These are phyloP conservation scores for Phyllosticta capitalensis DNA, from an alignment of 2,329 filamentous ascomycete genomes.

Conservation along the genomic window DNA sequence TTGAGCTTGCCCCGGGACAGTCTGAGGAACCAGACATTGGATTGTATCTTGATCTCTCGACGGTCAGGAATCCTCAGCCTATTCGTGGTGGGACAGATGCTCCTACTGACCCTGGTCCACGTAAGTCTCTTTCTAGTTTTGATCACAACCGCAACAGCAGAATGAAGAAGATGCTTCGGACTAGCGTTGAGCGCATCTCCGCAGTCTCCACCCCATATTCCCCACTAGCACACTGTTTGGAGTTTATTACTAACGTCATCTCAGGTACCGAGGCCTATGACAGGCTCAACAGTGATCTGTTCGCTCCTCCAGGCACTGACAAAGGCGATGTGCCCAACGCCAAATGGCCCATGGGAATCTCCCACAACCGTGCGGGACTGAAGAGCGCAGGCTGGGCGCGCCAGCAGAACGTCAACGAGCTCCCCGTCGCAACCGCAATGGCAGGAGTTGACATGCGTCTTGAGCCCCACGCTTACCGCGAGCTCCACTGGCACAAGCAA, in stretches of 20 bases:
- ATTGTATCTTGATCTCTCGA: constrained; percentile 29
- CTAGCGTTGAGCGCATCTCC: too few relatives aligned
- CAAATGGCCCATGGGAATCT: constrained; percentile 35
- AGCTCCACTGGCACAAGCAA: constrained; percentile 54
- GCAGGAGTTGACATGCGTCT: constrained; percentile 36
- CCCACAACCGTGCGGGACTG: constrained; percentile 31
- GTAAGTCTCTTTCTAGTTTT: constrained; percentile 13
- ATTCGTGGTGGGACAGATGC: constrained; percentile 28
- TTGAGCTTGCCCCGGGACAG: constrained; percentile 28
- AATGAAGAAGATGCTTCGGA: too few relatives aligned
- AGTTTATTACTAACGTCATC: neutral
- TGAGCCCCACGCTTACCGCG: constrained; percentile 44
- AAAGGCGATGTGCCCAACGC: constrained; percentile 29
- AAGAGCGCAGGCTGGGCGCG: constrained; percentile 32
- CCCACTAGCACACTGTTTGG: too few relatives aligned
- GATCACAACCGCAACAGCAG: neutral
- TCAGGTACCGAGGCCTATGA: constrained; percentile 26
- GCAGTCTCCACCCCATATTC: too few relatives aligned
- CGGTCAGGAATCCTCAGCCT: constrained; percentile 32
- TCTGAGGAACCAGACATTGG: constrained; percentile 28
- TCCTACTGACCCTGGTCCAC: constrained; percentile 31
- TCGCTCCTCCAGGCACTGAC: constrained; percentile 30
- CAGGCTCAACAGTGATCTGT: constrained; percentile 31
- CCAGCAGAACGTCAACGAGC: constrained; percentile 30
- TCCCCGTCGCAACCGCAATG: constrained; percentile 33